Percentiles rank a stretch among this genome's conserved stretches.
Evolutionary conservation across 1,139 yeast species (phyloP).

Genomic region (Kurtzmaniella natalensis): DNA sequence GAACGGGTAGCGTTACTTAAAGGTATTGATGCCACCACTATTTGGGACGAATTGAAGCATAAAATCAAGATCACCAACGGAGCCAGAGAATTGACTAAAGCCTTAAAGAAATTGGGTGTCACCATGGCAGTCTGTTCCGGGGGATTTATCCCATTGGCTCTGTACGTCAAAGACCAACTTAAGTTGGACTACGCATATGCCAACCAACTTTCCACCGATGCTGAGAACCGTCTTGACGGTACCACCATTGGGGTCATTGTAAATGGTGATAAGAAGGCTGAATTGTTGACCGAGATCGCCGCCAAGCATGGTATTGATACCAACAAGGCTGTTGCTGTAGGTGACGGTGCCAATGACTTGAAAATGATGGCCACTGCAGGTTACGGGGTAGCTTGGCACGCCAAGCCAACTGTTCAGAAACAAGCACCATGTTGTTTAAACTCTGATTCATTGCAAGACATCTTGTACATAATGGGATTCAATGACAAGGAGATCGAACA

Average conservation of each 20-base stretch:
- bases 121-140: constrained; percentile 89
- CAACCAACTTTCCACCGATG: constrained; percentile 57
- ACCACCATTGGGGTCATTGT: constrained; percentile 70
- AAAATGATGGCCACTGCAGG: constrained; percentile 93
- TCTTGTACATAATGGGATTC: constrained; percentile 78
- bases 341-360: constrained; percentile 96
- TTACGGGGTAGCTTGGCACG: constrained; percentile 95
- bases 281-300: constrained; percentile 66
- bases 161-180: constrained; percentile 61
- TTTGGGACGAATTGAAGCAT: constrained; percentile 76
- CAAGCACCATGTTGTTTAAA: constrained; percentile 82
- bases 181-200: constrained; percentile 88
- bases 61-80: constrained; percentile 79
- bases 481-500: constrained; percentile 50
- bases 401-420: constrained; percentile 85
- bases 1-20: constrained; percentile 72
- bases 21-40: constrained; percentile 68
- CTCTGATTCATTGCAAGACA: constrained; percentile 62
- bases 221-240: constrained; percentile 49
- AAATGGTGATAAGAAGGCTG: constrained; percentile 81
- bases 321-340: constrained; percentile 72
- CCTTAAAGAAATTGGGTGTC: constrained; percentile 58
- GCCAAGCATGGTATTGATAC: constrained; percentile 54
- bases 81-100: constrained; percentile 63
- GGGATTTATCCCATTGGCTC: constrained; percentile 88